phyloP scores from a whole-genome alignment of 345 rosid genomes.

The Lenwebbia sp. region DNA sequence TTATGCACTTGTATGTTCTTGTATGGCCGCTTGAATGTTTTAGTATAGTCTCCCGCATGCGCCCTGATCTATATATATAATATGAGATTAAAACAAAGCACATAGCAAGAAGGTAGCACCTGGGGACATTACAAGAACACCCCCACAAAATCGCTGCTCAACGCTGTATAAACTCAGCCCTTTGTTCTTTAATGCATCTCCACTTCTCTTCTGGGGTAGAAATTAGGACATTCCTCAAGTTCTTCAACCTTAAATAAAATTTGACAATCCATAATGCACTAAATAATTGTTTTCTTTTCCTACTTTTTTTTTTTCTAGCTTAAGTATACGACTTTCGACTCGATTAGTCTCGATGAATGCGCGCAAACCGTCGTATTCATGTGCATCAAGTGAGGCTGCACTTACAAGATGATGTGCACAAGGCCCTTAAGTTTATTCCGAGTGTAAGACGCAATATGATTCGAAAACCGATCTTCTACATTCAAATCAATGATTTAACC shows the following conservation, averaged over 20 bases:
- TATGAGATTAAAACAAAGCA: no score
- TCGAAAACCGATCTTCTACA: no score
- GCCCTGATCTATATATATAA: no score
- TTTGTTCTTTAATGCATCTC: background rate
- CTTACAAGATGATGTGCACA: background rate
- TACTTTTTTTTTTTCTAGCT: background rate
- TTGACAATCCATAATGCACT: background rate
- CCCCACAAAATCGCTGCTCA: background rate
- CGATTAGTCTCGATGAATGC: background rate
- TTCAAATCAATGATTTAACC: background rate
- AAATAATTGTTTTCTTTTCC: background rate
- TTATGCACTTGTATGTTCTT: no score
- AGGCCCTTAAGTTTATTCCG: background rate
- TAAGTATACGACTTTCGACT: background rate
- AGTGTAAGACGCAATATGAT: background rate
- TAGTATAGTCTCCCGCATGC: no score
- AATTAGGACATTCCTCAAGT: background rate
- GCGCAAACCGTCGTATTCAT: background rate
- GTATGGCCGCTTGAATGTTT: no score
- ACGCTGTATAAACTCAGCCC: background rate
- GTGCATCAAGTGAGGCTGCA: background rate
- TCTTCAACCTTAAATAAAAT: background rate
- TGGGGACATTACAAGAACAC: no score
- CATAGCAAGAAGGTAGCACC: no score
- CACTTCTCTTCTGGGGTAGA: background rate